These are phyloP conservation scores for Sextonia rubra DNA, from an alignment of 164 flowering plant species.

Conservation along the genomic window DNA sequence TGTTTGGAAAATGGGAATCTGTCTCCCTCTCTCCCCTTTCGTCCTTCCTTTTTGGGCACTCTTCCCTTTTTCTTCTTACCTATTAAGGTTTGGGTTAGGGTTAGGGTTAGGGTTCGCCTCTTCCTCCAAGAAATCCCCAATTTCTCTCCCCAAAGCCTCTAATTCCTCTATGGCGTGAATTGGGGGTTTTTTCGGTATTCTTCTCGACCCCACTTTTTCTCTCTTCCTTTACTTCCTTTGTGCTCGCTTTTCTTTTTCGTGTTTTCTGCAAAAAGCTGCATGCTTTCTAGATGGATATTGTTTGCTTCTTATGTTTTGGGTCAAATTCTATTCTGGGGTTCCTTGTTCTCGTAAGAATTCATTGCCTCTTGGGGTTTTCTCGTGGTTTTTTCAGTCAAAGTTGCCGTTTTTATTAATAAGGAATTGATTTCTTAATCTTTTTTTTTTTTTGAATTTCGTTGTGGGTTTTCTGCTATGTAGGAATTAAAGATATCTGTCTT, in stretches of 20 bases:
- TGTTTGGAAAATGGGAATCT: too few species aligned
- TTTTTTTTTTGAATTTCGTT: too few species aligned
- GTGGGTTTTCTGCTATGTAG: too few species aligned
- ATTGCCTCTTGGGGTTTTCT: neutral
- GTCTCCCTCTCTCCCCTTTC: neutral
- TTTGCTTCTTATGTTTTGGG: neutral
- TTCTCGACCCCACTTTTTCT: neutral
- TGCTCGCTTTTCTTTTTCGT: neutral
- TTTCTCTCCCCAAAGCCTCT: neutral
- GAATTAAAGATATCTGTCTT: too few species aligned
- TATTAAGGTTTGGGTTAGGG: too few species aligned
- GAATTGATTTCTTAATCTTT: too few species aligned
- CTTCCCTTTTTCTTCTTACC: neutral
- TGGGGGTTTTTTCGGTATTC: constrained; percentile 7
- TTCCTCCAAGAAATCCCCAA: constrained; percentile 1
- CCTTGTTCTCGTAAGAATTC: neutral
- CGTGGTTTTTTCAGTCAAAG: neutral
- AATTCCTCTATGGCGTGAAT: constrained; percentile 12
- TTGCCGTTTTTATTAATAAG: neutral
- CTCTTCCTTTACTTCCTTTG: too few species aligned
- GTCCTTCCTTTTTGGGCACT: neutral
- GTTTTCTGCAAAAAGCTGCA: neutral
- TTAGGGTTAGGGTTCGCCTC: constrained; percentile 26
- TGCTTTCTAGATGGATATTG: neutral
- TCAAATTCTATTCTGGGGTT: neutral